These are phyloP conservation scores for Cladophialophora immunda DNA, from an alignment of 2,329 filamentous ascomycete species.

Conservation along the genomic window DNA sequence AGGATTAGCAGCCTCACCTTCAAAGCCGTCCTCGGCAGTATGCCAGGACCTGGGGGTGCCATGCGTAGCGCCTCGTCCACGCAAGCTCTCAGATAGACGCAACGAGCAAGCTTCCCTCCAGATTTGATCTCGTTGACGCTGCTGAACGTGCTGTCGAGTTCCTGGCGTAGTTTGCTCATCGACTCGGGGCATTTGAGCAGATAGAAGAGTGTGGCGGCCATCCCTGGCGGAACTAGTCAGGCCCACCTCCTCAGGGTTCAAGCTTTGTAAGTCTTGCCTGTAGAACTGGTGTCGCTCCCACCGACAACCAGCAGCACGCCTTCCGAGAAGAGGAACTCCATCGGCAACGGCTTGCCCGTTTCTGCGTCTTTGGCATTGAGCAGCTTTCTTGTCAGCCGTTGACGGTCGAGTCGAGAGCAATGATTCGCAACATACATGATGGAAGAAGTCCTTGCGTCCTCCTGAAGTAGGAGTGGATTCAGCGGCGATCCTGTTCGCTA, in stretches of 20 bases:
- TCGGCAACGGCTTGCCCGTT: not conserved
- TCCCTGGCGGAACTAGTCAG: not conserved
- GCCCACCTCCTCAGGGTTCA: not conserved
- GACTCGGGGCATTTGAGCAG: not conserved
- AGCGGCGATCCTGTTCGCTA: not conserved
- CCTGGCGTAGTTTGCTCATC: not conserved
- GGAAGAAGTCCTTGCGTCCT: slow-evolving; percentile 13
- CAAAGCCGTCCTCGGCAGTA: not conserved
- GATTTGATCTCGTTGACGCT: not conserved
- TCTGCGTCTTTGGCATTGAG: not conserved
- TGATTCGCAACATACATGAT: not conserved
- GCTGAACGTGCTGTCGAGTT: not conserved
- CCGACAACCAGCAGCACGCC: not conserved
- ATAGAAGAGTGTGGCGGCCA: slow-evolving; percentile 7
- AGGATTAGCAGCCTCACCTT: not conserved
- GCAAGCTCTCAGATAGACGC: not conserved
- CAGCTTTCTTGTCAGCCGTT: not conserved
- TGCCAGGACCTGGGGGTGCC: not conserved
- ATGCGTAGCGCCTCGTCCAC: slow-evolving; percentile 10
- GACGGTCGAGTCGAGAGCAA: too few relatives aligned
- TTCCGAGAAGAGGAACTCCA: not conserved
- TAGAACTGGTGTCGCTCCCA: slow-evolving; percentile 1
- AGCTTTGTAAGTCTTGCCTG: not conserved
- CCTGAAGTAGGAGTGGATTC: not conserved
- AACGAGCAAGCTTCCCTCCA: not conserved